A percentile compares a stretch with the other conserved stretches of the same genome.
Evolutionary conservation across 805 yeast genomes (phyloP).

Genomic region (Sugiyamaella boreocaroliniensis): DNA sequence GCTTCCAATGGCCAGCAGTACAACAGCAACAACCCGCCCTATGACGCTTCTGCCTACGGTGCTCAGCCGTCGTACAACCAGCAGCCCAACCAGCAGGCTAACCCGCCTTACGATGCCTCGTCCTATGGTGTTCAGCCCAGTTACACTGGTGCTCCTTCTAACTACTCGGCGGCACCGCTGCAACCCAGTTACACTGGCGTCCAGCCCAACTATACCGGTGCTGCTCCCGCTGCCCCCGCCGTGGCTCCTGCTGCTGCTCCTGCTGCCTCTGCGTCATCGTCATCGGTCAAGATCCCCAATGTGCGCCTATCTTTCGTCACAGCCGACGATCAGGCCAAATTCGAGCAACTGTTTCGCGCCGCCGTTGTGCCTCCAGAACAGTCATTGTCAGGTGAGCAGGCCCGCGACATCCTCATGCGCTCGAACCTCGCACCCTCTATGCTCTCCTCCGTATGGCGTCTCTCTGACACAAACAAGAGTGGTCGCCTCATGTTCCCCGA

Average conservation of each 20-base stretch:
- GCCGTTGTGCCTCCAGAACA: constrained; percentile 63
- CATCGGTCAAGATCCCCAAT: constrained; percentile 24
- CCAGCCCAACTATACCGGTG: constrained; percentile 20
- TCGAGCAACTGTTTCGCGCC: constrained; percentile 75
- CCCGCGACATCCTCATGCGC: constrained; percentile 70
- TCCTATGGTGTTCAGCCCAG: constrained; percentile 2
- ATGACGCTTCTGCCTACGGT: not conserved
- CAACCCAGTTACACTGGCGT: constrained; percentile 4
- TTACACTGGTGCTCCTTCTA: constrained; percentile 10
- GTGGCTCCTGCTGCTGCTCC: constrained; percentile 23
- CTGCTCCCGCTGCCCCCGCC: constrained; percentile 34
- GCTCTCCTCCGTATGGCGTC: constrained; percentile 81
- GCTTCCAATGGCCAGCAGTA: constrained; percentile 4
- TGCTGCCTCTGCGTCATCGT: not conserved
- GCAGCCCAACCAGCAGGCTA: constrained; percentile 20
- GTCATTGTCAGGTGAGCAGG: constrained; percentile 48
- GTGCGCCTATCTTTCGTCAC: constrained; percentile 81
- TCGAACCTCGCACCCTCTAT: constrained; percentile 71
- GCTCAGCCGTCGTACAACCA: constrained; percentile 2
- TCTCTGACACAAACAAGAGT: constrained; percentile 81
- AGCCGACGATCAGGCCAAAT: constrained; percentile 77
- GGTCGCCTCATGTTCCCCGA: constrained; percentile 89
- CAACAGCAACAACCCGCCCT: not conserved
- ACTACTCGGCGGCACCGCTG: constrained; percentile 25
- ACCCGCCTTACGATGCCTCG: constrained; percentile 1